Evolutionary conservation across 2,329 filamentous ascomycete species (phyloP).

Genomic region (Ophiostoma novo-ulmi): DNA sequence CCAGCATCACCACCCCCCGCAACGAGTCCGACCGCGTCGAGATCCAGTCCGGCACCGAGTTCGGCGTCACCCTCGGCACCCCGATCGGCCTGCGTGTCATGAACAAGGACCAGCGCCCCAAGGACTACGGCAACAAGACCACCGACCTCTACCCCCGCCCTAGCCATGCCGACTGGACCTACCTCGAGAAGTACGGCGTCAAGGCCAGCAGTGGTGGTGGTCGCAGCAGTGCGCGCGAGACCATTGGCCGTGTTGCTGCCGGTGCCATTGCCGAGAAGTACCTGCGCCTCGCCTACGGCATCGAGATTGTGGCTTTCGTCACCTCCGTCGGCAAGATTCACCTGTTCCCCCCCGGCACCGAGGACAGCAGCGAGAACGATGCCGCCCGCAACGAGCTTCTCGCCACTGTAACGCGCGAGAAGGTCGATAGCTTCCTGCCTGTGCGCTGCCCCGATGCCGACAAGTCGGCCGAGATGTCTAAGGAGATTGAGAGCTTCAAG

Average conservation of each 20-base stretch:
- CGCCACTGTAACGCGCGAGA: conserved; percentile 63
- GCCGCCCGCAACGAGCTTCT: conserved; percentile 48
- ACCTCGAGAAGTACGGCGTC: conserved; percentile 93
- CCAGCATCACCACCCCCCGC: conserved; percentile 81
- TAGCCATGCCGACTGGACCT: conserved; percentile 93
- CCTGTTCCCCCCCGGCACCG: conserved; percentile 54
- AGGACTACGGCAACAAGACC: conserved; percentile 83
- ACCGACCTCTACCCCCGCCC: conserved; percentile 91
- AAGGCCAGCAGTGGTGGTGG: conserved; percentile 89
- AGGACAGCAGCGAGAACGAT: conserved; percentile 11
- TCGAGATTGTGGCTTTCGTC: conserved; percentile 89
- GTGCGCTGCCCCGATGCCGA: conserved; percentile 75
- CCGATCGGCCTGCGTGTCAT: conserved; percentile 82
- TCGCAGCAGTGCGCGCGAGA: conserved; percentile 87
- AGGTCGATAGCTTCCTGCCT: conserved; percentile 78
- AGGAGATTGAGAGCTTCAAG: conserved; percentile 69
- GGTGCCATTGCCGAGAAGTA: conserved; percentile 94
- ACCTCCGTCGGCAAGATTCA: conserved; percentile 75
- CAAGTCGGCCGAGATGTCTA: conserved; percentile 66
- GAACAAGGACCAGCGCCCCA: conserved; percentile 89
- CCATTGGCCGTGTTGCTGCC: conserved; percentile 86
- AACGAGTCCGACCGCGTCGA: conserved; percentile 88
- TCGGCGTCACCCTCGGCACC: conserved; percentile 82
- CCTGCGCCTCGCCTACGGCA: conserved; percentile 69
- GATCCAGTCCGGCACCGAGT: conserved; percentile 90